A percentile compares a stretch with the other conserved stretches of the same genome.
These are phyloP conservation scores for Aureobasidium leucospermi DNA, from an alignment of 2,329 filamentous ascomycete genomes.

Conservation along the genomic window DNA sequence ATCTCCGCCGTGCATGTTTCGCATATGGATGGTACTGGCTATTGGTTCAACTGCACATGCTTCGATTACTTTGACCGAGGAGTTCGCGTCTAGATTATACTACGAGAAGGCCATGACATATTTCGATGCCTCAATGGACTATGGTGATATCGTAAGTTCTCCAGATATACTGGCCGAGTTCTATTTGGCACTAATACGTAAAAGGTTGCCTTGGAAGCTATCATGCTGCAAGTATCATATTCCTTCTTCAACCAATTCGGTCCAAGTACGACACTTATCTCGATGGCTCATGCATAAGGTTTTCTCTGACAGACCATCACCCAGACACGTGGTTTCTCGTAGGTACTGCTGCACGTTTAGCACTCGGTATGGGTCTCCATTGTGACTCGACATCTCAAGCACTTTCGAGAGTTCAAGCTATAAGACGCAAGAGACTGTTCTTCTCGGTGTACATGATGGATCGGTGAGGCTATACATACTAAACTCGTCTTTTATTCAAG, in stretches of 20 bases:
- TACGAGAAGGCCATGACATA: conserved; percentile 40
- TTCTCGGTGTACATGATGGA: conserved; percentile 47
- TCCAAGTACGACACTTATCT: conserved; percentile 24
- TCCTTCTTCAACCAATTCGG: conserved; percentile 44
- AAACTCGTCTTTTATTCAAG: too few relatives aligned
- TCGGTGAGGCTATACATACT: conserved; percentile 18
- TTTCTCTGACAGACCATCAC: background rate
- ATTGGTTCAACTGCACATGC: conserved; percentile 41
- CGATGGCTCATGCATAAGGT: background rate
- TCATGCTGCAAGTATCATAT: conserved; percentile 42
- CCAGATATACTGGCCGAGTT: background rate
- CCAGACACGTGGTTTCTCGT: conserved; percentile 40
- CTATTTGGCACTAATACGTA: background rate
- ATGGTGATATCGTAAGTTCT: conserved; percentile 18
- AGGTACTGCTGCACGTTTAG: conserved; percentile 37
- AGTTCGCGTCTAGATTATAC: conserved; percentile 32
- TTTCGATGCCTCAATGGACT: conserved; percentile 26
- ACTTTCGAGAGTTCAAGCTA: conserved; percentile 26
- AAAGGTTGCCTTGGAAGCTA: conserved; percentile 35
- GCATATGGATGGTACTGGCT: conserved; percentile 44
- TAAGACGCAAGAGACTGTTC: conserved; percentile 37
- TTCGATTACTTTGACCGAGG: conserved; percentile 37
- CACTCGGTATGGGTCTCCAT: conserved; percentile 39
- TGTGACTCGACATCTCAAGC: conserved; percentile 19
- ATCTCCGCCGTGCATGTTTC: conserved; percentile 30